phyloP scores from a whole-genome alignment of 257 asterid species.

The Orobanche coerulescens region DNA sequence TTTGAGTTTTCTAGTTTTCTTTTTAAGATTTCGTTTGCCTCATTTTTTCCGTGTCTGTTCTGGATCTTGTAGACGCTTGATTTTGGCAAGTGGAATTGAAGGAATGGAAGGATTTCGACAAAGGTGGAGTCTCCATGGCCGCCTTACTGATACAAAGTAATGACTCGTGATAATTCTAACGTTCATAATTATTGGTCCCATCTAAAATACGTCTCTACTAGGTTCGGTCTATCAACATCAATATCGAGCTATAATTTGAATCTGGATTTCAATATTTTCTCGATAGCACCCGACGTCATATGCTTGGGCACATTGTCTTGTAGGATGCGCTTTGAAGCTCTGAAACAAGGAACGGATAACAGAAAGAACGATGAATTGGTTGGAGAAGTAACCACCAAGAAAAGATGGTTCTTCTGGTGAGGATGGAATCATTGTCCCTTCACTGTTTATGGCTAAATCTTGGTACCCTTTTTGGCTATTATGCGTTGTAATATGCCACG shows the following conservation, averaged over 20 bases:
- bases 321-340: conserved; percentile 2
- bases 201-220: neutral
- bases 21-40: no score
- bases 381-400: neutral
- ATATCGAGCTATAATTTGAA: neutral
- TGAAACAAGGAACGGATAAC: conserved; percentile 10
- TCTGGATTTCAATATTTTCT: neutral
- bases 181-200: neutral
- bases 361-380: neutral
- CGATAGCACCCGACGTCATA: neutral
- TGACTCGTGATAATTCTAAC: neutral
- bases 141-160: conserved; percentile 11
- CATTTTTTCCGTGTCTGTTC: no score
- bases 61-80: neutral
- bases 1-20: no score
- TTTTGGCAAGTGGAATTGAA: conserved; percentile 9
- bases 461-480: neutral
- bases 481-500: neutral
- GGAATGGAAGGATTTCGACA: conserved; percentile 13
- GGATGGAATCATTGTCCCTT: neutral
- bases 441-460: neutral
- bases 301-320: neutral
- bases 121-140: conserved; percentile 12
- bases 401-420: conserved; percentile 8
- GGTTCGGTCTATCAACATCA: neutral